These are phyloP conservation scores for Nemania sp. DNA, from an alignment of 2,329 filamentous ascomycete genomes.

Conservation along the genomic window DNA sequence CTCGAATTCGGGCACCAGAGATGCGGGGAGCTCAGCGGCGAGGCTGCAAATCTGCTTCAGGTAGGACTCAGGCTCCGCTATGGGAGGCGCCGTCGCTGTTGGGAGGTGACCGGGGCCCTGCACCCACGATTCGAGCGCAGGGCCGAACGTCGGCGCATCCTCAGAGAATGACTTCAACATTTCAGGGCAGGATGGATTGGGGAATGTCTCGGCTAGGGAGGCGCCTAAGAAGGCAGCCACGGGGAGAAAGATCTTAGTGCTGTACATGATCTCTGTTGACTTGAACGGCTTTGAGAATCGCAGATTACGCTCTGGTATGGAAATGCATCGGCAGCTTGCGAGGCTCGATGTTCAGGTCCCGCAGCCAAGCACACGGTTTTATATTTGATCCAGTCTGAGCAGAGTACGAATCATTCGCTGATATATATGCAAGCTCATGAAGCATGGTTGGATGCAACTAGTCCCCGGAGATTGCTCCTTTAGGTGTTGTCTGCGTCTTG, in stretches of 20 bases:
- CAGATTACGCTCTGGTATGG: background rate
- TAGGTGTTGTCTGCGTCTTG: no score
- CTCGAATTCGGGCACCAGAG: constrained; percentile 12
- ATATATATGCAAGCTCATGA: no score
- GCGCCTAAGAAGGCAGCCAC: background rate
- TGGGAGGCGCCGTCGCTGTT: background rate
- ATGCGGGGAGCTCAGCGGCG: constrained; percentile 5
- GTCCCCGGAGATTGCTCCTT: no score
- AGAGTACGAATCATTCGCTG: no score
- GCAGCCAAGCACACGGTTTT: background rate
- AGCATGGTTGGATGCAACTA: no score
- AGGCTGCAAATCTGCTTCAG: background rate
- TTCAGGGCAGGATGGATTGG: background rate
- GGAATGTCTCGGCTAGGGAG: background rate
- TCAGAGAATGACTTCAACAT: background rate
- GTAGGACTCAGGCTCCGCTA: constrained; percentile 11
- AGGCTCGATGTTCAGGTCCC: background rate
- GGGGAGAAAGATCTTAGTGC: background rate
- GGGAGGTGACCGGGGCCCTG: no score
- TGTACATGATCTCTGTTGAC: constrained; percentile 4
- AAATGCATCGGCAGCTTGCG: background rate
- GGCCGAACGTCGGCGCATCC: background rate
- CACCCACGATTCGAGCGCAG: background rate
- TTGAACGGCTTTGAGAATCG: background rate
- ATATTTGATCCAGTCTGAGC: background rate